Percentiles rank a stretch among this genome's conserved stretches.
Evolutionary conservation across 108 stramenopile species (phyloP).

Genomic region (Discostella pseudostelligera): DNA sequence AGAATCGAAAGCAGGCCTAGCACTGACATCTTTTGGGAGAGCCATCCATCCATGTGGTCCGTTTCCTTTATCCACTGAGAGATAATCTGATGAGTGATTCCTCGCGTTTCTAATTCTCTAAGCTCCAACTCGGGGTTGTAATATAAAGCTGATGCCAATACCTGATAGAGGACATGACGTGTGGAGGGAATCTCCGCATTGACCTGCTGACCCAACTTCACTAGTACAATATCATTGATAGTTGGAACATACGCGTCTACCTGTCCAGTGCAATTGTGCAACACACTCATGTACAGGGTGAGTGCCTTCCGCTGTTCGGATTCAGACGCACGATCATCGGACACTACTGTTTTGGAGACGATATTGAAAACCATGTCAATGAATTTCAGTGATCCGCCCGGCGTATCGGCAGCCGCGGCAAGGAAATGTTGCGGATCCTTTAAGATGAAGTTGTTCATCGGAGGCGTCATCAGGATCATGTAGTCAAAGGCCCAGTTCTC

Average conservation of each 20-base stretch:
- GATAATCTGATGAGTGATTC: conserved; percentile 81
- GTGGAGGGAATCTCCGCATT: conserved; percentile 67
- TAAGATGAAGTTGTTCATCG: conserved; percentile 91
- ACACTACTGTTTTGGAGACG: conserved; percentile 75
- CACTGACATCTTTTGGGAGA: conserved; percentile 78
- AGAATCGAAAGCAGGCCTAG: conserved; percentile 75
- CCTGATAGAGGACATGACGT: conserved; percentile 79
- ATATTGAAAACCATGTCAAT: conserved; percentile 88
- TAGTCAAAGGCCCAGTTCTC: conserved; percentile 96
- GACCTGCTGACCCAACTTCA: conserved; percentile 83
- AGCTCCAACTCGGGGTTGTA: conserved; percentile 88
- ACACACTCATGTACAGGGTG: conserved; percentile 82
- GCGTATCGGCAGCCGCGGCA: conserved; percentile 50
- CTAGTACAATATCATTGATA: conserved; percentile 79
- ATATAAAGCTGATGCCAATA: conserved; percentile 83
- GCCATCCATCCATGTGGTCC: conserved; percentile 63
- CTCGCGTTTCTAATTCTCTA: conserved; percentile 83
- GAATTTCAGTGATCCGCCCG: conserved; percentile 62
- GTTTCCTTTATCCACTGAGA: conserved; percentile 78
- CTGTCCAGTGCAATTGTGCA: conserved; percentile 88
- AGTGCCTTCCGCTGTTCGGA: conserved; percentile 84
- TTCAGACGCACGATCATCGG: conserved; percentile 82
- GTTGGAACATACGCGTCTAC: conserved; percentile 80
- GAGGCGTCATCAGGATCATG: conserved; percentile 90
- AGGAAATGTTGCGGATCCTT: conserved; percentile 83